phyloP scores from a whole-genome alignment of 2,329 filamentous ascomycete species.

The Fusarium beomiforme region DNA sequence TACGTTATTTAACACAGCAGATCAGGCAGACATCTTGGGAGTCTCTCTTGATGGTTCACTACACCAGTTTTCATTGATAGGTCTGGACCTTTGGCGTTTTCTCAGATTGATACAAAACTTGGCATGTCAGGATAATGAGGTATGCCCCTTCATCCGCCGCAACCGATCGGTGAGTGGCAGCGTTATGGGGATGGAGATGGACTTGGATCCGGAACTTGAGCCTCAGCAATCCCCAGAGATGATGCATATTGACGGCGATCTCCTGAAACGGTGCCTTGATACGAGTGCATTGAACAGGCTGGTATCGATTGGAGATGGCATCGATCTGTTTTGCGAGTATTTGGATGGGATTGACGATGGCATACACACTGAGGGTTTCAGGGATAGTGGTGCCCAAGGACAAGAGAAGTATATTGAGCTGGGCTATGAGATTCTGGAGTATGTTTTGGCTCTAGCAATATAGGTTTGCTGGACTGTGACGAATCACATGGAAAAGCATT shows the following conservation, averaged over 20 bases:
- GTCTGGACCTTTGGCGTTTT: conserved; percentile 70
- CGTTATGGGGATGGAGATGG: conserved; percentile 26
- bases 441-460: conserved; percentile 61
- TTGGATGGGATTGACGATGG: conserved; percentile 62
- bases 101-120: conserved; percentile 80
- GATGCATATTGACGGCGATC: conserved; percentile 75
- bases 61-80: conserved; percentile 74
- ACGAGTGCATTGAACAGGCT: conserved; percentile 57
- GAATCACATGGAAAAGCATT: neutral
- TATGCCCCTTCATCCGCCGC: conserved; percentile 59
- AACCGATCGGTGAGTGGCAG: conserved; percentile 2
- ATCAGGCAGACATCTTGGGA: conserved; percentile 68
- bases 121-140: conserved; percentile 56
- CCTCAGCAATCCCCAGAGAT: conserved; percentile 54
- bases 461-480: conserved; percentile 39
- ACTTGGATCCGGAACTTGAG: conserved; percentile 39
- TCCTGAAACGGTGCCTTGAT: conserved; percentile 65
- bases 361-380: conserved; percentile 49
- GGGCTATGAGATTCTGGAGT: conserved; percentile 64
- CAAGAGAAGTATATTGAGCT: conserved; percentile 55
- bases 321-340: conserved; percentile 58
- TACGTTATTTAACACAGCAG: conserved; percentile 53
- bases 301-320: conserved; percentile 46
- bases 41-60: conserved; percentile 75
- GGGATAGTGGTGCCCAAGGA: conserved; percentile 35